These are phyloP conservation scores for Leersia perrieri DNA, from an alignment of 176 grass and related monocot species.

Conservation along the genomic window DNA sequence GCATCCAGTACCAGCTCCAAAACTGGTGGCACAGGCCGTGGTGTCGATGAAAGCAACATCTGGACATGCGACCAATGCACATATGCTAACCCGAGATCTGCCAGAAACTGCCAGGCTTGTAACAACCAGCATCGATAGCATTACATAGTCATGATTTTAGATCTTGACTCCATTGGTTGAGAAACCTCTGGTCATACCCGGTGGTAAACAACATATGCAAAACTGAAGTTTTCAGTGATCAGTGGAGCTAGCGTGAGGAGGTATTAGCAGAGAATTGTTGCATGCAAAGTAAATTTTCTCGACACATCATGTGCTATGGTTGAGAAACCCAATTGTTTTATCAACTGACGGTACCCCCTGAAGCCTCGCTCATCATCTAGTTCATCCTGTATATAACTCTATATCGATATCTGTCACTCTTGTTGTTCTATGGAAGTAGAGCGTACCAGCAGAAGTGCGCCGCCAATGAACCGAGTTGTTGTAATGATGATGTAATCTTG, in stretches of 20 bases:
- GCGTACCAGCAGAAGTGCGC: conserved; percentile 5
- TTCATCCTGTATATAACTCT: conserved; percentile 44
- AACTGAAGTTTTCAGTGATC: neutral
- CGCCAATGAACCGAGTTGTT: conserved; percentile 23
- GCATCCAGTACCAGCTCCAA: conserved; percentile 44
- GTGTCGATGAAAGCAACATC: conserved; percentile 63
- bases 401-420: conserved; percentile 39
- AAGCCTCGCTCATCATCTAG: conserved; percentile 9
- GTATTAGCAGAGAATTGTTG: conserved; percentile 9
- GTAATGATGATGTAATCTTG: conserved; percentile 35
- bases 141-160: conserved; percentile 15
- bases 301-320: neutral
- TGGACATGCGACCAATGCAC: conserved; percentile 94
- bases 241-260: conserved; percentile 5
- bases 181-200: neutral
- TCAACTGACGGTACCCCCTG: neutral
- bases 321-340: conserved; percentile 26
- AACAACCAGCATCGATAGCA: conserved; percentile 50
- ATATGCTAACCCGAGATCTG: conserved; percentile 62
- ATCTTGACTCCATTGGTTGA: neutral
- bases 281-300: conserved; percentile 23
- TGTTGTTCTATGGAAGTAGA: conserved; percentile 32
- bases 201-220: conserved; percentile 2
- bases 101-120: conserved; percentile 71
- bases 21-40: conserved; percentile 51